Evolutionary conservation across 2,329 filamentous ascomycete species (phyloP), one percentile per base, ranked within the genome.

Genomic region (Fusarium domesticum): DNA sequence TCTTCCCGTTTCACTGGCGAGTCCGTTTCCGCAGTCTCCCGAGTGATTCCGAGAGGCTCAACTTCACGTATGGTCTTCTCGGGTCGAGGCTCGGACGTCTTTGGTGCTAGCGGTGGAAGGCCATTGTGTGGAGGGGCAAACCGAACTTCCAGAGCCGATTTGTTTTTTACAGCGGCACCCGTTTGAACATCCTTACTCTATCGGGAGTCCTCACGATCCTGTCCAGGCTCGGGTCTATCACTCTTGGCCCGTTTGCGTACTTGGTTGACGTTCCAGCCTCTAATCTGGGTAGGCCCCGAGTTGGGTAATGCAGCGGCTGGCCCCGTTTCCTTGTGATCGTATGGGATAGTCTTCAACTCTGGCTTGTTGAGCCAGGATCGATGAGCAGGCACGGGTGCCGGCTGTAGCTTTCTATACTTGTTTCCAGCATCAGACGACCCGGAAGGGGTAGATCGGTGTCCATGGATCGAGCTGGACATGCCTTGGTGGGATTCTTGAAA

Each of bases 391-490:
- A 78, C 70, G 1, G 78, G 78, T 0, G 78, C 78, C 8, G 78
- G 78, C 48, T 80, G 77, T 31, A 82, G 73, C 61, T 79, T 80
- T 35, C 78, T 72, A 56, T 79, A 81, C 55, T 78, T 78, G 18
- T 61, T 65, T 18, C 63, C 62, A 5, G 64, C 67, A 45, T 69
- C 65, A 38, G 65, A 65, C 11, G 65, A 67, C 10, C 63, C 63
- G n/a, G 67, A 68, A 38, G 63, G 63, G 23, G 67, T 67, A 20
- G 65, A 68, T 37, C 66, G 62, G 44, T 69, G 66, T 35, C 63
- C 64, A 47, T 67, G 64, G 23, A 54, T 50, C 23, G 62, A 62
- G 40, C 53, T 58, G 11, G 61, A 55, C 30, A 59, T 41, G 28
- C 63, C 64, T 35, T 63, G 62, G 11, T 59, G 59, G 25, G 63